phyloP scores from a whole-genome alignment of 176 grass and related monocot species.

The Aegilops longissima region DNA sequence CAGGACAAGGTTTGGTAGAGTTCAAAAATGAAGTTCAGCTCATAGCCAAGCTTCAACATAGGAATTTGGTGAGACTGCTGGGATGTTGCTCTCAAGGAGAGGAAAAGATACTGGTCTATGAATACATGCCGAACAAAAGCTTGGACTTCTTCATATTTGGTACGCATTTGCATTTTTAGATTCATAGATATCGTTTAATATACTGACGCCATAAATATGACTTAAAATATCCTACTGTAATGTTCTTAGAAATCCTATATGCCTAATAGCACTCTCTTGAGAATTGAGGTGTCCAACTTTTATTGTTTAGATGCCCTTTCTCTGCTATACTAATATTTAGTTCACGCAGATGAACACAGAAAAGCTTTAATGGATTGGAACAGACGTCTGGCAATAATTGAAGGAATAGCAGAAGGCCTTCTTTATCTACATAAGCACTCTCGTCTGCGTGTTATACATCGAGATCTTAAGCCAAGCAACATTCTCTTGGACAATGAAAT shows the following conservation, averaged over 20 bases:
- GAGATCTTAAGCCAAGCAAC: conserved; percentile 51
- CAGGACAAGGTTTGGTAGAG: no score
- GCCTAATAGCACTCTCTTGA: no score
- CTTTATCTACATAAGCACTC: conserved; percentile 47
- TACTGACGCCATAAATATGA: background rate
- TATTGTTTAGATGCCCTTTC: background rate
- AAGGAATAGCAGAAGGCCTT: conserved; percentile 37
- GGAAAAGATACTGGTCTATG: no score
- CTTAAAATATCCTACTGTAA: background rate
- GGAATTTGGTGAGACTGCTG: no score
- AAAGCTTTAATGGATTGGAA: background rate
- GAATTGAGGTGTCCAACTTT: background rate
- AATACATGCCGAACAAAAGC: no score
- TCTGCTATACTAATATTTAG: background rate
- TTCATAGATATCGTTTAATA: no score
- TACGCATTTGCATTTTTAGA: no score
- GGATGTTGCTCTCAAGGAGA: no score
- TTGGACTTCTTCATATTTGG: no score
- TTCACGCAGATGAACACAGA: background rate
- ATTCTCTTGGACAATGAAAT: conserved; percentile 35
- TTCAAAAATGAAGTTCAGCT: no score
- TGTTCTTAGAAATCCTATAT: background rate
- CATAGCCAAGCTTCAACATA: no score
- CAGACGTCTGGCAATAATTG: background rate
- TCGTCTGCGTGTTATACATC: conserved; percentile 32